Evolutionary conservation across 371 early-diverging fungal species (phyloP), one percentile per base, ranked within the genome.

Genomic region (Mortierella sp.): DNA sequence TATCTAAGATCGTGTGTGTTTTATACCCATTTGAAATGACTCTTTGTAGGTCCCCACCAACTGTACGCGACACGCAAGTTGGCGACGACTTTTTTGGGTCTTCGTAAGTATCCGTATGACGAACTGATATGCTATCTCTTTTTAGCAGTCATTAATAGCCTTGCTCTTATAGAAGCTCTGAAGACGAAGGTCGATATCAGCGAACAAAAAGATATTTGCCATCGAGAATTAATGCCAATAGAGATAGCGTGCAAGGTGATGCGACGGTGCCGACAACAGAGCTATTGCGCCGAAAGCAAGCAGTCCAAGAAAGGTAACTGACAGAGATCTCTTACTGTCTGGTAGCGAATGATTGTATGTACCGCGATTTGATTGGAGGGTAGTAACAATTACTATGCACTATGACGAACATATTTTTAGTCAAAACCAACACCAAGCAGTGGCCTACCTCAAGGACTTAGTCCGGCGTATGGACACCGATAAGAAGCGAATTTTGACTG

Each of bases 41-140:
- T 32, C 55, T 40, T n/a, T 39, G 14, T 57, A 75, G 75, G 24
- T n/a, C 62, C 4, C 24, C 70, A 14, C 66, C 75, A 22, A 39
- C 26, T 20, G 61, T 60, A 28, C 49, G 55, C 1, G 61, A 75
- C 39, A 45, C 28, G 1, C 52, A 24, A 14, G 2, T 57, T 32
- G 45, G 30, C 30, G 62, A 51, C 24, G 28, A 28, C n/a, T 64
- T 64, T 49, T 75, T 75, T 61, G 65, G 18, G 0, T 49, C 60
- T 16, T 40, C 39, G 72, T 72, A 66, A 43, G 61, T 74, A 40
- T 49, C 18, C 20, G 26, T 43, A 24, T 24, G 45, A 18, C 16
- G 45, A 4, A 28, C 8, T 55, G 24, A 11, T 55, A 6, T 8
- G 28, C 24, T 2, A 20, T 55, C 11, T 55, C 24, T 55, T 10